Percentiles rank a stretch among this genome's conserved stretches.
Evolutionary conservation across 768 basidiomycete species (phyloP).

Genomic region (Amanita exitialis): DNA sequence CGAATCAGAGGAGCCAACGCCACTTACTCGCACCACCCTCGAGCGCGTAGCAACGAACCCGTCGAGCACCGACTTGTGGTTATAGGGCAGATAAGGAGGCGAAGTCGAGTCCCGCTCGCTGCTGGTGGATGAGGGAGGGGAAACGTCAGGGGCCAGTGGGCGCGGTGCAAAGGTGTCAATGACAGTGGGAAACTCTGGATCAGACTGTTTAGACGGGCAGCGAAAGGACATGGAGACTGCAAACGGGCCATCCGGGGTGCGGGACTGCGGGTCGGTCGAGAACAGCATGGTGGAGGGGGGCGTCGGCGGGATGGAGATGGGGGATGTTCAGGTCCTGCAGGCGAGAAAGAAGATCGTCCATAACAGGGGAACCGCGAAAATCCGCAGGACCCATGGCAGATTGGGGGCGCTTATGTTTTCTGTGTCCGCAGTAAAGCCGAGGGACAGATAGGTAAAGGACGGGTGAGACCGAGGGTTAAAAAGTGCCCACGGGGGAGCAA

Average conservation of each 20-base stretch:
- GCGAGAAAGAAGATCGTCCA: slow-evolving; percentile 4
- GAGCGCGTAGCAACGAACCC: slow-evolving; percentile 42
- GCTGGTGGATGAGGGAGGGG: slow-evolving; percentile 24
- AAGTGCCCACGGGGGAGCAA: neutral
- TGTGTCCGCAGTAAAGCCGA: slow-evolving; percentile 10
- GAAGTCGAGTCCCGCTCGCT: slow-evolving; percentile 17
- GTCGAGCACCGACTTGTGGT: slow-evolving; percentile 16
- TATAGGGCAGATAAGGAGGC: slow-evolving; percentile 11
- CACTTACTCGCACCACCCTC: slow-evolving; percentile 43
- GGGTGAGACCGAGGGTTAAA: slow-evolving; percentile 8
- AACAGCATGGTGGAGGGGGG: slow-evolving; percentile 1
- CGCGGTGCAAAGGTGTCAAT: slow-evolving; percentile 20
- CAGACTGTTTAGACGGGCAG: neutral
- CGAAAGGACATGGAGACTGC: slow-evolving; percentile 3
- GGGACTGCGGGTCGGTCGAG: slow-evolving; percentile 4
- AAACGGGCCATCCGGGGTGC: slow-evolving; percentile 8
- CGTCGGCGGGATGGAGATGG: slow-evolving; percentile 3
- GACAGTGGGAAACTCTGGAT: slow-evolving; percentile 9
- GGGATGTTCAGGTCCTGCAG: slow-evolving; percentile 8
- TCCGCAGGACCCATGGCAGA: neutral
- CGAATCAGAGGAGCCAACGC: slow-evolving; percentile 5
- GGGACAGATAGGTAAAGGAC: slow-evolving; percentile 11
- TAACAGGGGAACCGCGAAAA: slow-evolving; percentile 1
- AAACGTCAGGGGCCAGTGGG: slow-evolving; percentile 15
- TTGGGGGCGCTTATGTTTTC: neutral